Conservation (phyloP, 176 grass and related monocot genomes). For the Sorghum bicolor region DNA sequence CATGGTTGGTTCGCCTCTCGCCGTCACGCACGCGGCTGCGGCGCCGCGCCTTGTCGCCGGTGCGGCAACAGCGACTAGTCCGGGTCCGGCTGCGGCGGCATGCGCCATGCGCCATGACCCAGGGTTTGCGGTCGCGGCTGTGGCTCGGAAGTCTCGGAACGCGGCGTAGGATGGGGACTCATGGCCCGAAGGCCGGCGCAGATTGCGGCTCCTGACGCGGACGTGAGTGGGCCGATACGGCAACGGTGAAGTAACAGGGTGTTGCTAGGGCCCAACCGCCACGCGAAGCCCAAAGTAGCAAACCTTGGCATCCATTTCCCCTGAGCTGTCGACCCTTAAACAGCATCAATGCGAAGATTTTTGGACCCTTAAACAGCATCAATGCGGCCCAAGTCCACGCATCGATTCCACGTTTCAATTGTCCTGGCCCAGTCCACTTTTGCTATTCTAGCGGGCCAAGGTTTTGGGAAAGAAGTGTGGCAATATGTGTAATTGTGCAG, state of each 20-base stretch:
- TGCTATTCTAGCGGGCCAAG: no score
- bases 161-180: background rate
- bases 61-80: background rate
- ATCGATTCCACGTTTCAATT: no score
- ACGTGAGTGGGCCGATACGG: background rate
- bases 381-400: background rate
- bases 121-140: background rate
- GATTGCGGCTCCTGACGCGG: background rate
- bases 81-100: background rate
- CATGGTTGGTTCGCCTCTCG: background rate
- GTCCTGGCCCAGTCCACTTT: no score
- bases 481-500: no score
- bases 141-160: background rate
- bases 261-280: background rate
- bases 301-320: background rate
- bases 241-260: background rate
- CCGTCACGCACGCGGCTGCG: constrained; percentile 12
- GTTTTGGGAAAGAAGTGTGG: no score
- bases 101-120: background rate
- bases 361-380: no score
- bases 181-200: background rate
- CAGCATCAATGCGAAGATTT: no score
- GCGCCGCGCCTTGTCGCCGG: background rate
- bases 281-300: background rate
- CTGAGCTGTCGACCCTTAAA: no score